Base-by-base conservation (phyloP, 345 rosid species). In the Heritiera fomes region DNA sequence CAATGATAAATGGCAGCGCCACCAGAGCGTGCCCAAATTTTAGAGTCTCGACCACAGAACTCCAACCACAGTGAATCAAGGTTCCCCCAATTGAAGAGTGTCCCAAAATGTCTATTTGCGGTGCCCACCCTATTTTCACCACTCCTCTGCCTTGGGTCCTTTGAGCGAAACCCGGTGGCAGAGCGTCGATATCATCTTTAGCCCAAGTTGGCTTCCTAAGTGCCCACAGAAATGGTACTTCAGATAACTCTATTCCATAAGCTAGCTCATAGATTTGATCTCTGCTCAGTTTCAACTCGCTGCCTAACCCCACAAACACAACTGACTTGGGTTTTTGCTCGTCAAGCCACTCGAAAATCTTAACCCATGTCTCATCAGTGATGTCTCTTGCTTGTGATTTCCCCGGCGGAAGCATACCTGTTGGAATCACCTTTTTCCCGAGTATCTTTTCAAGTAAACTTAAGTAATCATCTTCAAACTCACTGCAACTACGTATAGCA, bases 401-500 rank as follows among this genome's bases (percentile, higher is more conserved):
- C 23, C 5, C 61, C 6, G 77, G 88, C 23, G 84, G 91, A 65
- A 90, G 75, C 5, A 80, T 79, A n/a, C 94, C 97, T 0, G 86
- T 77, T 1, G 91, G 91, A 28, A 90, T 52, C 47, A 87, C 85
- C 8, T 86, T 87, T 68, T 84, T 89, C 1, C 52, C 11, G 63
- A 75, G 75, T 61, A 89, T 68, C 18, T 88, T 60, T 1, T 43
- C 75, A 0, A 83, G 28, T 6, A 88, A 81, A 14, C 67, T 30
- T 11, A 92, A 30, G 89, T 88, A 90, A 65, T 89, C 85, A 0
- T 80, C 82, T 58, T 92, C 94, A 17, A 85, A 58, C 82, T 89
- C 94, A 10, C 75, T 79, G 12, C 87, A 84, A 83, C 91, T 90
- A 14, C 75, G 75, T 15, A 52, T 6, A 4, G 56, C 75, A 3